Evolutionary conservation across 345 rosid species (phyloP), one percentile per base, ranked within the genome.

Genomic region (Populus davidiana): DNA sequence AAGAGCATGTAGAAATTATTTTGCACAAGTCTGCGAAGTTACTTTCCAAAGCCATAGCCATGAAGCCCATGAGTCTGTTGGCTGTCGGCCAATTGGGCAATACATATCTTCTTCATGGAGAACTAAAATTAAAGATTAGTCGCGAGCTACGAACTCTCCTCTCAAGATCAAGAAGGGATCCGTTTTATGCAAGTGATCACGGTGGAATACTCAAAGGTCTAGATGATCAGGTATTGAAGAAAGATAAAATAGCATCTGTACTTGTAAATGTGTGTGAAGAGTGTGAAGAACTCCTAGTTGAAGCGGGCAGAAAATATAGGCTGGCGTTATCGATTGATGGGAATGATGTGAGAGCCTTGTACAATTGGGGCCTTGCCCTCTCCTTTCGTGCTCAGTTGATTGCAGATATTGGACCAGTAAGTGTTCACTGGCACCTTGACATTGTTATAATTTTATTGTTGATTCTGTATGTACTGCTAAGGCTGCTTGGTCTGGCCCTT

Each of bases 341-440:
- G 64, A 79, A 80, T 76, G 96, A 91, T 73, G 85, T 83, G 41
- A 84, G 91, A 79, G 90, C 96, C 31, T 77, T 90, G 23, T 88
- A 91, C 76, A 91, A 91, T 31, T 91, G 96, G 92, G 96, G 93
- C 49, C 92, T 91, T 80, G 96, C 93, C 67, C 85, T 91, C 29
- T 88, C 90, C 75, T 90, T 86, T 81, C 93, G 93, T 44, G 93
- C 93, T 7, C 93, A 91, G 80, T 83, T 91, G 71, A 85, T 91
- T 70, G 85, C 91, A n/a, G 93, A 91, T 75, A 88, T 91, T 77
- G 93, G 96, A 83, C 96, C 93, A 21, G 95, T 89, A 87, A 83
- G 90, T 49, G 69, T 74, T 72, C 62, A 0, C 65, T 72, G 56
- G 16, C 67, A 29, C 35, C 29, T 25, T 27, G 67, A 63, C 18